phyloP scores from a whole-genome alignment of 441 rosid species.

The Adansonia rubrostipa region DNA sequence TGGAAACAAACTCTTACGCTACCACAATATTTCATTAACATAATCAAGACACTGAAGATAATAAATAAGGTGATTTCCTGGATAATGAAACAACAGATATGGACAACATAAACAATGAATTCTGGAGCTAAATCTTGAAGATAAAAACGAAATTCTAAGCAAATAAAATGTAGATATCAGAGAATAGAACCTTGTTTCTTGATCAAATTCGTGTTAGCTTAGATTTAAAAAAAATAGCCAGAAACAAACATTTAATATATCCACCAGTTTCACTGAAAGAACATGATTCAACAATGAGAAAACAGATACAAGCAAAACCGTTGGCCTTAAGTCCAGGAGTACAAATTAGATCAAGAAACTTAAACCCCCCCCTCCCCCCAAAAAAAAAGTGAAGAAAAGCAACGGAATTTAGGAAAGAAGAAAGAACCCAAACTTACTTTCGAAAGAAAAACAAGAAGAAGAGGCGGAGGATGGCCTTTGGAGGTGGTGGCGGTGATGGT shows the following conservation, averaged over 20 bases:
- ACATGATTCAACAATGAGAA: slow-evolving; percentile 5
- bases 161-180: neutral
- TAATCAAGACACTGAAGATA: neutral
- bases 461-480: slow-evolving; percentile 14
- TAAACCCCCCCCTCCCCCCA: neutral
- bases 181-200: neutral
- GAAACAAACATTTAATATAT: neutral
- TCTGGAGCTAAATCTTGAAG: neutral
- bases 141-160: neutral
- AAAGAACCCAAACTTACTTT: slow-evolving; percentile 20
- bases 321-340: neutral
- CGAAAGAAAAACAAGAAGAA: slow-evolving; percentile 6
- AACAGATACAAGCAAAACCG: neutral
- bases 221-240: neutral
- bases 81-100: neutral
- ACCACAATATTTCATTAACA: neutral
- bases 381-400: neutral
- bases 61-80: neutral
- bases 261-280: neutral
- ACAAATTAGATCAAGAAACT: neutral
- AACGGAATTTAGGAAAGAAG: neutral
- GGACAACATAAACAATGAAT: neutral
- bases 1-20: neutral
- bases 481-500: slow-evolving; percentile 3
- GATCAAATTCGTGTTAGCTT: slow-evolving; percentile 4